Percentiles rank a stretch among this genome's conserved stretches.
These are phyloP conservation scores for Acanthamoeba triangularis DNA, from an alignment of 208 protist species.

Conservation along the genomic window DNA sequence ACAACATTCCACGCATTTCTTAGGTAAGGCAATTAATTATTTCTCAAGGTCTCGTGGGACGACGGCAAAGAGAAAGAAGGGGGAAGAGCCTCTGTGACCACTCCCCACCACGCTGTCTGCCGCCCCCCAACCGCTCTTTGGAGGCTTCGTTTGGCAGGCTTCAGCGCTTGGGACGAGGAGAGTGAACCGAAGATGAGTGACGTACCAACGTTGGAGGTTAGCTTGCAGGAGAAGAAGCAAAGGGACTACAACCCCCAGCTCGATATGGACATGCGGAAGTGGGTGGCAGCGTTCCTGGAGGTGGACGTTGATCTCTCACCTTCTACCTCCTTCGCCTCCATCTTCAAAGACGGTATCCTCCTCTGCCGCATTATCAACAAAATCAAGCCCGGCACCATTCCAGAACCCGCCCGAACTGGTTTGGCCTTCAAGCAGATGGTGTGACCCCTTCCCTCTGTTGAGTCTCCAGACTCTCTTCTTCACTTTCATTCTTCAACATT, in stretches of 20 bases:
- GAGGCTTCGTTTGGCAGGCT: neutral
- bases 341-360: neutral
- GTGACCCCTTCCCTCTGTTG: neutral
- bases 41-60: no score
- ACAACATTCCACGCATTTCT: no score
- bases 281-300: neutral
- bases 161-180: neutral
- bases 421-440: slow-evolving; percentile 51
- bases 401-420: neutral
- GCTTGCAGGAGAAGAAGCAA: neutral
- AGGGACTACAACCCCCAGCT: neutral
- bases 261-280: neutral
- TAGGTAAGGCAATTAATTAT: no score
- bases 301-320: neutral
- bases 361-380: slow-evolving; percentile 2
- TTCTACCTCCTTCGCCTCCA: neutral
- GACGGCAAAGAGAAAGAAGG: no score
- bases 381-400: neutral
- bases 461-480: neutral
- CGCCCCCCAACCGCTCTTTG: no score
- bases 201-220: neutral
- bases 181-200: neutral
- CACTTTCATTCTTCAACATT: no score
- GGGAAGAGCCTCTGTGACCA: no score
- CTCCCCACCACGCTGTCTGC: no score